A percentile compares a stretch with the other conserved stretches of the same genome.
Evolutionary conservation across 106 monocot genomes (phyloP).

Genomic region (Triglochin maritima): DNA sequence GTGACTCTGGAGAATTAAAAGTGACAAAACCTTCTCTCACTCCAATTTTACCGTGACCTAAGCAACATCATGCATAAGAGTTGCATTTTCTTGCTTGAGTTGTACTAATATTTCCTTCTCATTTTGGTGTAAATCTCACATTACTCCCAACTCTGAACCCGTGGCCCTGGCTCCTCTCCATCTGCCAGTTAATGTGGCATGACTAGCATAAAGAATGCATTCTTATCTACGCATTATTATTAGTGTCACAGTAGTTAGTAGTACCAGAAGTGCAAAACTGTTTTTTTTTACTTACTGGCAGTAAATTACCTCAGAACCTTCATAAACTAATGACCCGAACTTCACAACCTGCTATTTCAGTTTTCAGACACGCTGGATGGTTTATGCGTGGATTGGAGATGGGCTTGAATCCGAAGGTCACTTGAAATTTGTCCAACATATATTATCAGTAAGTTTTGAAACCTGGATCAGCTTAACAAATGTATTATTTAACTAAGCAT

Average conservation of each 20-base stretch:
- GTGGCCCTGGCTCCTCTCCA: neutral
- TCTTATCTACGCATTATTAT: neutral
- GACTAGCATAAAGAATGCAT: neutral
- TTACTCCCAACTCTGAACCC: neutral
- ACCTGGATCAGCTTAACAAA: no score
- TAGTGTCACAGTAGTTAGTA: neutral
- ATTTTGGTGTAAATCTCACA: neutral
- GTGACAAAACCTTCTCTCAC: conserved; percentile 78
- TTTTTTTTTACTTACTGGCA: neutral
- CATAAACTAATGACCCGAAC: neutral
- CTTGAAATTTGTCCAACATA: no score
- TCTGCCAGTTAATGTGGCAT: neutral
- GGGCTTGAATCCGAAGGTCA: no score
- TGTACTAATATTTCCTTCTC: neutral
- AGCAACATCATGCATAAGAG: neutral
- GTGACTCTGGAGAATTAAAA: conserved; percentile 80
- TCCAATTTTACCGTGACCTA: conserved; percentile 55
- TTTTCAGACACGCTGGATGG: neutral
- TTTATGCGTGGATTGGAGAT: neutral
- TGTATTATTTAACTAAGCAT: no score
- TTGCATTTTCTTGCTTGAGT: neutral
- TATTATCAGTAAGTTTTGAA: no score
- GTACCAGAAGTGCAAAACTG: neutral
- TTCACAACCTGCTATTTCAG: no score
- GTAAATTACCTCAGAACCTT: neutral